phyloP scores from a whole-genome alignment of 805 yeast genomes.

The Brettanomyces custersianus region DNA sequence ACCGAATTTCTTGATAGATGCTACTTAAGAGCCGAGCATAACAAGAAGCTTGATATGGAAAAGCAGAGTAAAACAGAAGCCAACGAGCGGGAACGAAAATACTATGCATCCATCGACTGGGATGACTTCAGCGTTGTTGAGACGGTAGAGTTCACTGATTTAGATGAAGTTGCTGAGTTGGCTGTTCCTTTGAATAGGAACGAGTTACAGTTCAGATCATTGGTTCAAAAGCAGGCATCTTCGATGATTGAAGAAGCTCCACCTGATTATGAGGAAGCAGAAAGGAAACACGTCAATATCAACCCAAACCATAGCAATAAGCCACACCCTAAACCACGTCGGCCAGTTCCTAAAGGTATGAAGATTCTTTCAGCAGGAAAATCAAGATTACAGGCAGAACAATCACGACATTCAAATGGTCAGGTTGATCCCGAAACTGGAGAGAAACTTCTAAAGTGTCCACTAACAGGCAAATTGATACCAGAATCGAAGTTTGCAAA shows the following conservation, averaged over 20 bases:
- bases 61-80: constrained; percentile 22
- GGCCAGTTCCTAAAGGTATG: constrained; percentile 2
- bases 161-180: constrained; percentile 50
- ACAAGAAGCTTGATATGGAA: constrained; percentile 28
- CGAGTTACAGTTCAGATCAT: constrained; percentile 53
- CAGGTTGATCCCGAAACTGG: constrained; percentile 9
- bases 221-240: constrained; percentile 39
- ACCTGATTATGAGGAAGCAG: constrained; percentile 27
- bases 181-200: constrained; percentile 46
- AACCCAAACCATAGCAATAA: not conserved
- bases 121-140: constrained; percentile 68
- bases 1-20: constrained; percentile 36
- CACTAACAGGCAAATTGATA: constrained; percentile 64
- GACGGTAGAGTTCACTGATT: constrained; percentile 53
- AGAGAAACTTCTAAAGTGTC: constrained; percentile 49
- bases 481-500: constrained; percentile 63
- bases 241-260: constrained; percentile 30
- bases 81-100: constrained; percentile 33
- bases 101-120: constrained; percentile 81
- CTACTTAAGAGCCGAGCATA: constrained; percentile 48
- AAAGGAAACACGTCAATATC: constrained; percentile 1
- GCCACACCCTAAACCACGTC: not conserved
- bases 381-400: constrained; percentile 38
- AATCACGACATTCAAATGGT: constrained; percentile 3
- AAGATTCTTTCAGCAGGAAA: constrained; percentile 68